These are phyloP conservation scores for Thermothelomyces thermophilus DNA, from an alignment of 2,329 filamentous ascomycete genomes.

Conservation along the genomic window DNA sequence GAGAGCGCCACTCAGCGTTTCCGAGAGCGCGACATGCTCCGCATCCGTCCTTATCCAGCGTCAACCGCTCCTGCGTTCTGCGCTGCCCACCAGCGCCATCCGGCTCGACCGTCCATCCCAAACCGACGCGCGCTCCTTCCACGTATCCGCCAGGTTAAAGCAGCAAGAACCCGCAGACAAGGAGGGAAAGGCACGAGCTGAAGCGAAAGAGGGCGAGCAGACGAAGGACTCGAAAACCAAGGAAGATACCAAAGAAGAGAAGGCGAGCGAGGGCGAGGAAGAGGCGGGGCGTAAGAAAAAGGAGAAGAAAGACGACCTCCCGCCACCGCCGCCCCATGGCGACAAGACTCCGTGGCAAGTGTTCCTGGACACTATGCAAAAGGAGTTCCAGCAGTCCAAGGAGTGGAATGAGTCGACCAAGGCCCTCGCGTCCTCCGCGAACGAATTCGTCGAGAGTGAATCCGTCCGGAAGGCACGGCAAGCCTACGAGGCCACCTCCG, in stretches of 20 bases:
- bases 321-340: constrained; percentile 90
- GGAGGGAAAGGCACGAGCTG: constrained; percentile 16
- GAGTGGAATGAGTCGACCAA: constrained; percentile 99
- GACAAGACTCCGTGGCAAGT: constrained; percentile 99
- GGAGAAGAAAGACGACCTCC: constrained; percentile 60
- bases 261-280: constrained; percentile 36
- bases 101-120: constrained; percentile 28
- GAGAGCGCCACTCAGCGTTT: constrained; percentile 25
- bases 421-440: constrained; percentile 78
- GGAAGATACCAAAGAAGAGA: constrained; percentile 27
- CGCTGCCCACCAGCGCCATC: constrained; percentile 38
- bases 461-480: constrained; percentile 78
- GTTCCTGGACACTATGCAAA: constrained; percentile 91
- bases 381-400: constrained; percentile 92
- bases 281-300: constrained; percentile 46
- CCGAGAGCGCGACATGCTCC: constrained; percentile 26
- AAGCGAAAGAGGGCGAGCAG: constrained; percentile 25
- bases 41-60: constrained; percentile 25
- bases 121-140: constrained; percentile 33
- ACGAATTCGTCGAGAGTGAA: constrained; percentile 90
- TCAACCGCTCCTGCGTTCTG: constrained; percentile 39
- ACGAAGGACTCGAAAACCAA: constrained; percentile 28
- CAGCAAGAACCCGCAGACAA: constrained; percentile 24
- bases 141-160: constrained; percentile 30
- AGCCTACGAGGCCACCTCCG: constrained; percentile 81